Percentiles rank a stretch among this genome's conserved stretches.
Evolutionary conservation across 1,139 yeast genomes (phyloP).

Genomic region (Kurtzmaniella natalensis): DNA sequence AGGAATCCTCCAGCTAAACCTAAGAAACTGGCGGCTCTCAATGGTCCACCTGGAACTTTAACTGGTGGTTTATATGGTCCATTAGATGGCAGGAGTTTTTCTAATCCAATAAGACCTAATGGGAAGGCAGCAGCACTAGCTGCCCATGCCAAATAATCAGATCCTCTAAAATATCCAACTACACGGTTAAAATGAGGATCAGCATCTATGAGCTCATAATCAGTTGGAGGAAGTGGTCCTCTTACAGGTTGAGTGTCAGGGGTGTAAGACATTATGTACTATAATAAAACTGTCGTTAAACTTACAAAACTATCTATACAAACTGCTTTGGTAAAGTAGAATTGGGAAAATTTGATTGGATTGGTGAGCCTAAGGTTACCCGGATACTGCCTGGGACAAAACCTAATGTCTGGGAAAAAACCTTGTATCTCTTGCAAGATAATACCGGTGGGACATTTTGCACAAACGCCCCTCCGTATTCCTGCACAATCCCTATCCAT

Average conservation of each 20-base stretch:
- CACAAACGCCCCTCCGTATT: too few relatives aligned
- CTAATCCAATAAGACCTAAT: slow-evolving; percentile 54
- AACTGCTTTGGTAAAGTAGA: slow-evolving; percentile 3
- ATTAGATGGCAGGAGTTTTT: slow-evolving; percentile 56
- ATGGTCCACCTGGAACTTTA: slow-evolving; percentile 52
- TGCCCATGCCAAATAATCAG: slow-evolving; percentile 66
- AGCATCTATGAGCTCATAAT: slow-evolving; percentile 60
- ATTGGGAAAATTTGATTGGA: slow-evolving; percentile 7
- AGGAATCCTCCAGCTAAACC: slow-evolving; percentile 73
- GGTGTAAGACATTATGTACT: slow-evolving; percentile 35
- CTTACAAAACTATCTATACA: too few relatives aligned
- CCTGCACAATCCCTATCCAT: too few relatives aligned
- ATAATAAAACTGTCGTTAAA: neutral
- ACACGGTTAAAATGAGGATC: slow-evolving; percentile 79
- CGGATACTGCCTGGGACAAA: slow-evolving; percentile 2
- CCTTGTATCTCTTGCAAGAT: too few relatives aligned
- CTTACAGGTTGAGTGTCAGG: slow-evolving; percentile 40
- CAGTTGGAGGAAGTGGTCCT: slow-evolving; percentile 39
- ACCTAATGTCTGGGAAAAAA: too few relatives aligned
- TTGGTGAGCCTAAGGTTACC: slow-evolving; percentile 1
- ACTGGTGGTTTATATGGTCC: slow-evolving; percentile 55
- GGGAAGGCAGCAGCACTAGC: slow-evolving; percentile 65
- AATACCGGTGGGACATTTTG: too few relatives aligned
- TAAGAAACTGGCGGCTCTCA: slow-evolving; percentile 56
- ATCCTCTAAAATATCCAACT: slow-evolving; percentile 63